Base-by-base conservation (phyloP, 1,284 basidiomycete species). In the Microbotryum saponariae region DNA sequence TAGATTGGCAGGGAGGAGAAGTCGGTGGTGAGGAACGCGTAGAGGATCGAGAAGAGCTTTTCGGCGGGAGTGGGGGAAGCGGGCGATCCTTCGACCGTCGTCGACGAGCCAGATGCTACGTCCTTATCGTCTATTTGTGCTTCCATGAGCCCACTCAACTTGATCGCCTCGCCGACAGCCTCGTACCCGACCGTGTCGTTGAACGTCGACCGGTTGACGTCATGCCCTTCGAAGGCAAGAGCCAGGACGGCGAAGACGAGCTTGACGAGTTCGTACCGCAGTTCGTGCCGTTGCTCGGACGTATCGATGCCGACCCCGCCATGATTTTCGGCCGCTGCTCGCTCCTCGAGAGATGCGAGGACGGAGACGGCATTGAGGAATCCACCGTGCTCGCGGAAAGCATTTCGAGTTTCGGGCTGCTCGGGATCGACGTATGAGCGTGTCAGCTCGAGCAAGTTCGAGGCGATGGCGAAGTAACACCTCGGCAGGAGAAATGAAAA, bases 181-280 rank as follows among this genome's bases (percentile, higher is more conserved):
- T 51, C 33, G 46, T 42, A 63, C 21, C 54, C 58, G 37, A 59
- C 47, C 6, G 44, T 20, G 10, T 59, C 58, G n/a, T 37, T 27
- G 20, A 59, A 59, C 10, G 51, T 33, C 2, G 51, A 44, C 29
- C 58, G 51, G n/a, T 59, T 59, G 46, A 54, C 33, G 54, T 63
- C 54, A 49, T 49, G 21, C 14, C 25, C 33, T 9, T 27, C 33
- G 21, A 55, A 47, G 6, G 62, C 58, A 49, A 60, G 48, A 8
- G 51, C 51, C 20, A 63, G 42, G 14, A 63, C 54, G n/a, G 53
- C 44, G 31, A 63, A 57, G 33, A 60, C 54, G 51, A 63, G 58
- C 20, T 54, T 59, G 16, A 47, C 58, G 21, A 60, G 54, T 42
- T 63, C 50, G 47, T 44, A 60, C 3, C 58, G 62, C 5, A 63